Evolutionary conservation across 2,329 filamentous ascomycete genomes (phyloP).

Genomic region (Trichoderma afroharzianum): DNA sequence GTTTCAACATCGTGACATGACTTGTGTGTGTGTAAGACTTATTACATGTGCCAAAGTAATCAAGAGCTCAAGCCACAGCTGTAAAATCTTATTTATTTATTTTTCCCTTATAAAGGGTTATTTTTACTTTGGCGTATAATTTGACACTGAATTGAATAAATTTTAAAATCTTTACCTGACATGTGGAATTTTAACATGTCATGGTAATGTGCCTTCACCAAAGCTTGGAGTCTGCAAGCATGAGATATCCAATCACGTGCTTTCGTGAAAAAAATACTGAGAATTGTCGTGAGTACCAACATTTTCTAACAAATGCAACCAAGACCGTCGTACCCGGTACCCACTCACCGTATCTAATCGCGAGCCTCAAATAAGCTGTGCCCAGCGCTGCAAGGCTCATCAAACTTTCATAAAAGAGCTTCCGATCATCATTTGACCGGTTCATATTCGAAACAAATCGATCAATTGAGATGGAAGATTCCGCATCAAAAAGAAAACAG

Average conservation of each 20-base stretch:
- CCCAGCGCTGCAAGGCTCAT: not conserved
- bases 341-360: constrained; percentile 3
- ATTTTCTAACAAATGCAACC: too few relatives aligned
- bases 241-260: not conserved
- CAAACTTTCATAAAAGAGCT: not conserved
- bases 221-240: not conserved
- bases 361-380: not conserved
- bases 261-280: not conserved
- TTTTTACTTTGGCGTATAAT: too few relatives aligned
- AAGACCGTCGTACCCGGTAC: not conserved
- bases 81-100: not conserved
- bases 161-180: not conserved
- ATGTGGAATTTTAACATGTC: not conserved
- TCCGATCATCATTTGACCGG: not conserved
- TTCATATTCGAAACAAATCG: not conserved
- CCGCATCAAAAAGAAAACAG: constrained; percentile 36
- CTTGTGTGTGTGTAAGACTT: not conserved
- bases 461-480: constrained; percentile 30
- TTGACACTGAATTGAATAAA: too few relatives aligned
- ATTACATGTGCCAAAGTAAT: not conserved
- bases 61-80: not conserved
- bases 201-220: not conserved
- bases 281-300: not conserved
- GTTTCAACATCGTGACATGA: not conserved
- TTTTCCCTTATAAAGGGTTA: too few relatives aligned